Conservation (phyloP, 1,139 yeast genomes). For the Taiozyma sp. region DNA sequence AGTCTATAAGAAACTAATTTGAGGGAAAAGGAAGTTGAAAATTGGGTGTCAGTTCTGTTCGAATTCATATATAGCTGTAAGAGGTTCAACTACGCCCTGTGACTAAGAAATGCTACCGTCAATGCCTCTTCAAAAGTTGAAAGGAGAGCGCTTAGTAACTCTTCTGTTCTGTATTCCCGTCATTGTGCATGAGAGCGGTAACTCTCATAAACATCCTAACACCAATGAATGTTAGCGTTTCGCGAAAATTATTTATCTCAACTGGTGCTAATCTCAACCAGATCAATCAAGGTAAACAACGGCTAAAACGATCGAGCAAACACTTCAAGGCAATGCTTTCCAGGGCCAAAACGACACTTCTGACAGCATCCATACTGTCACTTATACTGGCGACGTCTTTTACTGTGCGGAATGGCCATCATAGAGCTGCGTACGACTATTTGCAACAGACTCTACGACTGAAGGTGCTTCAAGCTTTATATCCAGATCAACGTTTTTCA, state of each 20-base stretch:
- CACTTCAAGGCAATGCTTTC: neutral
- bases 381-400: neutral
- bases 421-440: constrained; percentile 15
- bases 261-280: too few relatives aligned
- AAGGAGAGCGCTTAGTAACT: too few relatives aligned
- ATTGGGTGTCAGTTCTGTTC: too few relatives aligned
- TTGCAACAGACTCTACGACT: constrained; percentile 16
- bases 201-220: neutral
- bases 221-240: neutral
- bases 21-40: neutral
- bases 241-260: neutral
- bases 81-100: too few relatives aligned
- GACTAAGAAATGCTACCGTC: neutral
- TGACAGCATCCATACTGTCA: neutral
- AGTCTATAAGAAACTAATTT: neutral
- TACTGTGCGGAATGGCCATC: constrained; percentile 13
- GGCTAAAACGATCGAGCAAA: neutral
- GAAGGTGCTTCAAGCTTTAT: constrained; percentile 18
- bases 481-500: constrained; percentile 20
- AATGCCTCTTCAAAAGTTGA: neutral
- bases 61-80: too few relatives aligned
- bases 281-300: neutral
- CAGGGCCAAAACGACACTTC: neutral
- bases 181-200: neutral
- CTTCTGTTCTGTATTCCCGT: neutral